Evolutionary conservation across 2,329 filamentous ascomycete species (phyloP).

Genomic region (Talaromyces amestolkiae): DNA sequence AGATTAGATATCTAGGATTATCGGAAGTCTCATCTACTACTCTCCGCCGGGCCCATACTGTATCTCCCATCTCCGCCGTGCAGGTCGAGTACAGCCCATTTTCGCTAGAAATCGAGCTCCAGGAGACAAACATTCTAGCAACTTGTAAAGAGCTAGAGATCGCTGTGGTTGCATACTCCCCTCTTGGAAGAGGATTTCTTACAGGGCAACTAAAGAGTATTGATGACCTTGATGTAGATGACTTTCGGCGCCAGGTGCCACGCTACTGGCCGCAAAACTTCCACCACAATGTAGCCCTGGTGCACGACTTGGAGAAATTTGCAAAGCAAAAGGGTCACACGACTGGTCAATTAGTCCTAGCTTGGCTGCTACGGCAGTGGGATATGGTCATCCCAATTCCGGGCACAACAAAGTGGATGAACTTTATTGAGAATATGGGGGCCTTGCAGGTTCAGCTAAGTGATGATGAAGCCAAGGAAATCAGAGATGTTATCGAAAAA

Average conservation of each 20-base stretch:
- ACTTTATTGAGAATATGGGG: background rate
- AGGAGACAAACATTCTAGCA: conserved; percentile 10
- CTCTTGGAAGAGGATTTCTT: conserved; percentile 58
- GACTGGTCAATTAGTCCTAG: background rate
- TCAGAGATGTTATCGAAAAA: background rate
- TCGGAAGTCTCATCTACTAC: conserved; percentile 52
- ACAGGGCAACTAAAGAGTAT: conserved; percentile 48
- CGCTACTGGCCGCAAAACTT: conserved; percentile 54
- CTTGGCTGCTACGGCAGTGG: background rate
- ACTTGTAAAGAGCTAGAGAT: conserved; percentile 40
- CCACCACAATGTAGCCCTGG: conserved; percentile 36
- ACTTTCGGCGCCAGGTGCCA: conserved; percentile 45
- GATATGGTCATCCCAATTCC: background rate
- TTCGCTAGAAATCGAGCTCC: background rate
- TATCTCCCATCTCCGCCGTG: conserved; percentile 51
- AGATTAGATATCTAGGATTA: conserved; percentile 56
- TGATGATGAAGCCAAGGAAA: background rate
- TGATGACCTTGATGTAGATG: conserved; percentile 48
- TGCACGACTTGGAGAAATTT: conserved; percentile 31
- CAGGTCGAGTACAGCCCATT: conserved; percentile 58
- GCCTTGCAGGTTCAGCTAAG: background rate
- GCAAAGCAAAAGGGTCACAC: background rate
- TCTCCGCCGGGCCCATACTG: conserved; percentile 50
- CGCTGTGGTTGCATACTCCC: conserved; percentile 59
- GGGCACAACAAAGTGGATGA: background rate